These are phyloP conservation scores for Calonectria crousiana DNA, from an alignment of 2,329 filamentous ascomycete species.

Conservation along the genomic window DNA sequence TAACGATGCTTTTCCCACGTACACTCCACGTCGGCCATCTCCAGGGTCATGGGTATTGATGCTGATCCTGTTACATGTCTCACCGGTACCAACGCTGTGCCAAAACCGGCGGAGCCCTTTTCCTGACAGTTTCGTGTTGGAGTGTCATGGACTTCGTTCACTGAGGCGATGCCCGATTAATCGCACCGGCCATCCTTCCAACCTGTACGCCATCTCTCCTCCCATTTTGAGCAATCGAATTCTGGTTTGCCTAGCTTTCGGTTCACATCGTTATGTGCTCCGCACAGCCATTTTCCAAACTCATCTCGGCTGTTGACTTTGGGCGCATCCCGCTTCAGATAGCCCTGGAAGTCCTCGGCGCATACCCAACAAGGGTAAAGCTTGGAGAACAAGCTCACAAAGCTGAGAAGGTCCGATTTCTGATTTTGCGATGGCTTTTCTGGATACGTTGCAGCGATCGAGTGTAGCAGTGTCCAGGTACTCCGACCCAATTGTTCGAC, in stretches of 20 bases:
- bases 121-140: neutral
- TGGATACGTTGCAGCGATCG: constrained; percentile 90
- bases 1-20: neutral
- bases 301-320: constrained; percentile 70
- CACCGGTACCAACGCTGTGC: neutral
- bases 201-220: constrained; percentile 94
- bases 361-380: constrained; percentile 97
- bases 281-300: constrained; percentile 86
- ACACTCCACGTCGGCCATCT: constrained; percentile 1
- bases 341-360: constrained; percentile 88
- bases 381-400: constrained; percentile 84
- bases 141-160: constrained; percentile 28
- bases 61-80: constrained; percentile 7
- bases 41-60: constrained; percentile 20
- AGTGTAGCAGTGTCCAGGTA: constrained; percentile 94
- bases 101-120: neutral
- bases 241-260: constrained; percentile 88
- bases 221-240: constrained; percentile 92
- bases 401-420: constrained; percentile 81
- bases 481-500: constrained; percentile 88
- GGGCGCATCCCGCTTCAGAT: constrained; percentile 81
- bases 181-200: constrained; percentile 79
- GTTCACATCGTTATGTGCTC: constrained; percentile 90
- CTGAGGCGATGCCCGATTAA: constrained; percentile 45
- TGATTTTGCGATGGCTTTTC: constrained; percentile 73